These are phyloP conservation scores for Coemansia sp. DNA, from an alignment of 192 early-diverging fungal species.

Conservation along the genomic window DNA sequence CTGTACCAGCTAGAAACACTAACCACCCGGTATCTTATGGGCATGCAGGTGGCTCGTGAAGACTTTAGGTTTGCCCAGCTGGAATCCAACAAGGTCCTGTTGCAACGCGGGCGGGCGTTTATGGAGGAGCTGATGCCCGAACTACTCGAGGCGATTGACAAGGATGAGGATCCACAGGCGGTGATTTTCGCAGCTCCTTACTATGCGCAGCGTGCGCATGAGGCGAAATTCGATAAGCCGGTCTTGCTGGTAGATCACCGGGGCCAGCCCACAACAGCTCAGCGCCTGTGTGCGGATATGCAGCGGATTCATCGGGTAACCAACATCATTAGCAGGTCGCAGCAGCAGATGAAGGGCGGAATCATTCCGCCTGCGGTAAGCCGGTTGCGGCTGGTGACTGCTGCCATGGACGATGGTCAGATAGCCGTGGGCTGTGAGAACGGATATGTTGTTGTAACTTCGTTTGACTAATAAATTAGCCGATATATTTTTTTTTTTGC, in stretches of 20 bases:
- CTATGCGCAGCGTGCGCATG: conserved; percentile 37
- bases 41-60: conserved; percentile 7
- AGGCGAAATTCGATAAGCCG: conserved; percentile 23
- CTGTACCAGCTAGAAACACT: conserved; percentile 21
- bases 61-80: conserved; percentile 3
- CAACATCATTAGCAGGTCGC: background rate
- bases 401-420: conserved; percentile 39
- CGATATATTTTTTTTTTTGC: background rate
- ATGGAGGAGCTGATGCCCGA: conserved; percentile 28
- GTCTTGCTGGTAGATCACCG: conserved; percentile 32
- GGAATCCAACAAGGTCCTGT: conserved; percentile 6
- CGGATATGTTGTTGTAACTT: conserved; percentile 41
- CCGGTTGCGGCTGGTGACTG: conserved; percentile 6
- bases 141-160: conserved; percentile 20
- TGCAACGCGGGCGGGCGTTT: conserved; percentile 18
- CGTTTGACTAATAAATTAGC: conserved; percentile 23
- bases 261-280: conserved; percentile 18
- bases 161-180: conserved; percentile 1
- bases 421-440: conserved; percentile 42
- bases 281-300: conserved; percentile 8
- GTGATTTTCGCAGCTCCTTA: conserved; percentile 24
- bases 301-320: conserved; percentile 15
- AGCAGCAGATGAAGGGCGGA: background rate
- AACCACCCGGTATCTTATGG: conserved; percentile 20
- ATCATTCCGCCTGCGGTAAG: conserved; percentile 13